A percentile compares a stretch with the other conserved stretches of the same genome.
phyloP scores from a whole-genome alignment of 2,329 filamentous ascomycete species.

The Penicillium digitatum region DNA sequence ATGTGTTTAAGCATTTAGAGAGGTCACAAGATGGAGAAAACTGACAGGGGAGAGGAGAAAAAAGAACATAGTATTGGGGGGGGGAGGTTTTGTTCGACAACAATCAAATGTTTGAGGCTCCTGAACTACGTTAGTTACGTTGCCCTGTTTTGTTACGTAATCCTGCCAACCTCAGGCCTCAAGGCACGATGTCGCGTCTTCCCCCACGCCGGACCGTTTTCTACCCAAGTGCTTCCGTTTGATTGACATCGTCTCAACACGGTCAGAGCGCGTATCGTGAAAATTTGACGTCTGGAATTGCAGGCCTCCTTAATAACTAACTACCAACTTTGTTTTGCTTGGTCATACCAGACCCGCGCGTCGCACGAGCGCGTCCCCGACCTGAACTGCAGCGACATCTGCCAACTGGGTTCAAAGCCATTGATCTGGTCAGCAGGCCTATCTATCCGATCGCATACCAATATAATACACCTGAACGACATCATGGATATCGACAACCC shows the following conservation, averaged over 20 bases:
- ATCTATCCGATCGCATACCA: constrained; percentile 1
- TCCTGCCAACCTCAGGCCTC: background rate
- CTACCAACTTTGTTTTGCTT: constrained; percentile 8
- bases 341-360: constrained; percentile 20
- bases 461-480: background rate
- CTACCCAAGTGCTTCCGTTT: constrained; percentile 1
- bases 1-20: too few relatives aligned
- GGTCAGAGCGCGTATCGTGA: background rate
- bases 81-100: too few relatives aligned
- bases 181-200: constrained; percentile 10
- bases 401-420: background rate
- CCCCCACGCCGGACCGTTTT: constrained; percentile 6
- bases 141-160: background rate
- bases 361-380: constrained; percentile 24
- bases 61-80: too few relatives aligned
- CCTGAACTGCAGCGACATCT: constrained; percentile 9
- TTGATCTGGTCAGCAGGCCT: background rate
- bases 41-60: too few relatives aligned
- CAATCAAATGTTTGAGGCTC: background rate
- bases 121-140: too few relatives aligned
- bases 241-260: background rate
- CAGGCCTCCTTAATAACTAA: background rate
- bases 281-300: background rate
- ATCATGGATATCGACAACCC: constrained; percentile 23
- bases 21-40: too few relatives aligned